A percentile compares a stretch with the other conserved stretches of the same genome.
phyloP scores from a whole-genome alignment of 129 eudicot species.

The Escallonia rubra region DNA sequence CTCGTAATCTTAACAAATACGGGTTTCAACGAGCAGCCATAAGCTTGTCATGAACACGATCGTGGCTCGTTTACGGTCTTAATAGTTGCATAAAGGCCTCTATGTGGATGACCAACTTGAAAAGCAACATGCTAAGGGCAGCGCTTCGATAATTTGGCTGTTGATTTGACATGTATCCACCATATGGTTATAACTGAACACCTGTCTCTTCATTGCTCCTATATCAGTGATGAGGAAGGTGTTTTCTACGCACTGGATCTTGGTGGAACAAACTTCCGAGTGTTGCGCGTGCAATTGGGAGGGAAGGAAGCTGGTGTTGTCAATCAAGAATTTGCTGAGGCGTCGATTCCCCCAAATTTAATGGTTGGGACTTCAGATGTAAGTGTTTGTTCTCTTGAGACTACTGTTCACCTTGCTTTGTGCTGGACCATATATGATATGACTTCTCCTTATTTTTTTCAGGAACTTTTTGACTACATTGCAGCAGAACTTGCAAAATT shows the following conservation, averaged over 20 bases:
- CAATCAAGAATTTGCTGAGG: conserved; percentile 77
- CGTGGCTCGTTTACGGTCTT: too few species aligned
- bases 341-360: conserved; percentile 69
- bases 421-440: conserved; percentile 4
- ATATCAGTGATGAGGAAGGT: conserved; percentile 72
- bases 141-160: not conserved
- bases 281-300: conserved; percentile 73
- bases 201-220: not conserved
- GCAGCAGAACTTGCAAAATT: conserved; percentile 75
- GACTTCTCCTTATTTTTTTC: conserved; percentile 23
- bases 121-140: too few species aligned
- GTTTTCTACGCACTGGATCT: conserved; percentile 91
- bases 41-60: too few species aligned
- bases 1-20: too few species aligned
- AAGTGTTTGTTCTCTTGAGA: conserved; percentile 21
- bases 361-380: conserved; percentile 86
- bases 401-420: conserved; percentile 1
- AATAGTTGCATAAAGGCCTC: too few species aligned
- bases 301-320: conserved; percentile 53
- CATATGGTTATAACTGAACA: conserved; percentile 2
- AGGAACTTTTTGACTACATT: conserved; percentile 89
- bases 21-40: too few species aligned
- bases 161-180: not conserved
- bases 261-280: conserved; percentile 95
- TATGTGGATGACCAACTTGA: too few species aligned